These are phyloP conservation scores for Huntiella omanensis DNA, from an alignment of 2,329 filamentous ascomycete species.

Conservation along the genomic window DNA sequence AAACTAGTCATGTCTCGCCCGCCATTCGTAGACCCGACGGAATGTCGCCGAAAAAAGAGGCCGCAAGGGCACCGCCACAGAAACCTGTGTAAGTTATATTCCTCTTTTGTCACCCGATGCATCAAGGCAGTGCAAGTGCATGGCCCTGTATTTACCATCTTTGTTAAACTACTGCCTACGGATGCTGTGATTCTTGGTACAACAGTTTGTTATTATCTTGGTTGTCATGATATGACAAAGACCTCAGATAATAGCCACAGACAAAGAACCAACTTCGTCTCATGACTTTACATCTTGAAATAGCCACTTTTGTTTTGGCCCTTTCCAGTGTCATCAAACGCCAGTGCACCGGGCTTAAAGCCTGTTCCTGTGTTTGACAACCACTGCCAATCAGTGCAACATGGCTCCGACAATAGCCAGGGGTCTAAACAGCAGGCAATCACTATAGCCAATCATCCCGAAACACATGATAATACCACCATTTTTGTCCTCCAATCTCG, in stretches of 20 bases:
- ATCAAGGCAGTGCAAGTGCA: neutral
- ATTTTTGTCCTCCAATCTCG: neutral
- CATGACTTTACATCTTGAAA: neutral
- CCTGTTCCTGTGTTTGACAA: too few relatives aligned
- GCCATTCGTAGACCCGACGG: neutral
- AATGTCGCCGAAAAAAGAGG: neutral
- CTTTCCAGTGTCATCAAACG: too few relatives aligned
- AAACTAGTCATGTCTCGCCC: neutral
- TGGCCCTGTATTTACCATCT: neutral
- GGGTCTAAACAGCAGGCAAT: neutral
- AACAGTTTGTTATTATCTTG: neutral
- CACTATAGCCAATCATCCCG: neutral
- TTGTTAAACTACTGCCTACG: neutral
- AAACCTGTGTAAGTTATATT: neutral
- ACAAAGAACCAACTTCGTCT: neutral
- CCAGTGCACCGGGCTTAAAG: too few relatives aligned
- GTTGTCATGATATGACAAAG: neutral
- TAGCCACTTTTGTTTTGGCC: too few relatives aligned
- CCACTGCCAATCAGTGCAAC: too few relatives aligned
- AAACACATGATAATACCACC: neutral
- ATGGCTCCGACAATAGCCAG: neutral
- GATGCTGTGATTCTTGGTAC: neutral
- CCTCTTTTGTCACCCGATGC: neutral
- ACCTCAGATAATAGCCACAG: neutral
- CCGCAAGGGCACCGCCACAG: neutral